Conservation (phyloP, 2,329 filamentous ascomycete species). For the Cercospora sp. region DNA sequence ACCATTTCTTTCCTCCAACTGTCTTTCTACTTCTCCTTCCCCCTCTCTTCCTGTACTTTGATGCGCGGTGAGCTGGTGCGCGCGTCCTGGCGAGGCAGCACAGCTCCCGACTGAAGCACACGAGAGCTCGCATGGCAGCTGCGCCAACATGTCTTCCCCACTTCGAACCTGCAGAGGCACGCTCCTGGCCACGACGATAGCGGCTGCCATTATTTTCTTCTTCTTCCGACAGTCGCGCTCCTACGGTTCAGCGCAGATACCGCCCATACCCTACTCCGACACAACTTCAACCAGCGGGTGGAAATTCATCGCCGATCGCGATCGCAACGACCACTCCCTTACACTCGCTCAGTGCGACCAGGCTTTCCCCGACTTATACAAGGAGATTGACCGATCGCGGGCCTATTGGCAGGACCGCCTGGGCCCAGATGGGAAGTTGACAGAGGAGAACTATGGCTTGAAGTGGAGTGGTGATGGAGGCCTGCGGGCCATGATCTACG, state of each 20-base stretch:
- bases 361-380: slow-evolving; percentile 39
- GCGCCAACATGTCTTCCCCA: slow-evolving; percentile 2
- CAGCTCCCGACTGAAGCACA: not conserved
- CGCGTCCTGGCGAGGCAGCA: slow-evolving; percentile 4
- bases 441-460: slow-evolving; percentile 34
- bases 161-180: slow-evolving; percentile 11
- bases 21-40: not conserved
- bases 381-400: slow-evolving; percentile 38
- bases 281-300: slow-evolving; percentile 2
- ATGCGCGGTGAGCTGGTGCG: slow-evolving; percentile 1
- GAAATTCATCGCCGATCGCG: slow-evolving; percentile 28
- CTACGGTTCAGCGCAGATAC: not conserved
- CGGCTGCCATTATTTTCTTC: slow-evolving; percentile 3
- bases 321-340: slow-evolving; percentile 37
- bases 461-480: slow-evolving; percentile 37
- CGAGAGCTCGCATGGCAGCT: not conserved
- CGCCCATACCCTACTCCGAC: slow-evolving; percentile 4
- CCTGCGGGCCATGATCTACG: slow-evolving; percentile 43
- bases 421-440: slow-evolving; percentile 29
- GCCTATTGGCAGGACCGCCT: slow-evolving; percentile 30
- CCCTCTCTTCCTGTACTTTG: not conserved
- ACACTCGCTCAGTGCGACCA: slow-evolving; percentile 35
- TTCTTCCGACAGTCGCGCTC: slow-evolving; percentile 9
- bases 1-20: not conserved
- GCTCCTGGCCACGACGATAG: slow-evolving; percentile 4